Conservation (phyloP, 2,329 filamentous ascomycete genomes). For the Talaromyces islandicus region DNA sequence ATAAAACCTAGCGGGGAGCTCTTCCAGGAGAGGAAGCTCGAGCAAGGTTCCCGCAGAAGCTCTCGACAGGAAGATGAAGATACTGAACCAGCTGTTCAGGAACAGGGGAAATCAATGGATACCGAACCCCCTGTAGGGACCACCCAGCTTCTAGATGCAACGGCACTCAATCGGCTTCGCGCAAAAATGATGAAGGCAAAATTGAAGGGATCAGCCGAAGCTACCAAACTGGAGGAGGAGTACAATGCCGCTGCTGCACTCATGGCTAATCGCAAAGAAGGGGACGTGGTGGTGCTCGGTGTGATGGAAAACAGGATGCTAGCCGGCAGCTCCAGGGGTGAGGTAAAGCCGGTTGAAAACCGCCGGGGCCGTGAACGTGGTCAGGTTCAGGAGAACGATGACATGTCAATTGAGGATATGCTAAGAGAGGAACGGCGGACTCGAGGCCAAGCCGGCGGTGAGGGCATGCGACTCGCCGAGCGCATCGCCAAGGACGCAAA, state of each 20-base stretch:
- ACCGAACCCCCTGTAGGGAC: conserved; percentile 47
- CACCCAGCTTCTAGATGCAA: conserved; percentile 61
- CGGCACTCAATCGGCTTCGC: conserved; percentile 78
- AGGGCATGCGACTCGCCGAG: conserved; percentile 77
- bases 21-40: conserved; percentile 66
- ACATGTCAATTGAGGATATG: conserved; percentile 97
- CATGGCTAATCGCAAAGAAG: conserved; percentile 52
- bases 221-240: conserved; percentile 69
- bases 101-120: conserved; percentile 54
- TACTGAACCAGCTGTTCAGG: conserved; percentile 30
- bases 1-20: conserved; percentile 84
- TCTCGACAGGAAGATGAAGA: conserved; percentile 24
- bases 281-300: conserved; percentile 71
- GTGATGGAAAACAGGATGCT: conserved; percentile 88
- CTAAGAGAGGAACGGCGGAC: conserved; percentile 87
- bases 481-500: conserved; percentile 89
- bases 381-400: conserved; percentile 80
- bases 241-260: conserved; percentile 71
- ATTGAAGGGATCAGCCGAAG: conserved; percentile 69
- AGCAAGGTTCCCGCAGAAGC: conserved; percentile 46
- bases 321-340: conserved; percentile 59
- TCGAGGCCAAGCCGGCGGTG: conserved; percentile 68
- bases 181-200: conserved; percentile 97
- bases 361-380: conserved; percentile 81
- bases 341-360: conserved; percentile 72